Conservation (phyloP, 331 rosid species). For the Cydonia oblonga region DNA sequence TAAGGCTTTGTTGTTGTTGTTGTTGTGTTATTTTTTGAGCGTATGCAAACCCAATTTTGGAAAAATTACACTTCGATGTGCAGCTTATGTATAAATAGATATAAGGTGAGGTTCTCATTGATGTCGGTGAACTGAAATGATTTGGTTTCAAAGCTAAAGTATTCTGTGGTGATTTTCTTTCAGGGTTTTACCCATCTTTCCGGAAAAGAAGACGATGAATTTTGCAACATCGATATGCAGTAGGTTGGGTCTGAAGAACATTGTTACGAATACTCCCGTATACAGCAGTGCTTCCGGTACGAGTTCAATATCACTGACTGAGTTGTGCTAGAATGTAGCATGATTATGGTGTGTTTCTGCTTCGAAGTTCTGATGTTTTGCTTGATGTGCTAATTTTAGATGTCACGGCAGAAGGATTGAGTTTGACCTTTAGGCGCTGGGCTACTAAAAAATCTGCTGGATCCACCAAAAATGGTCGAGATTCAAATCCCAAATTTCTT, state of each 20-base stretch:
- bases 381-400: constrained; percentile 19
- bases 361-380: constrained; percentile 9
- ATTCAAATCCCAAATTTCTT: constrained; percentile 86
- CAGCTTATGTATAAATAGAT: background rate
- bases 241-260: constrained; percentile 57
- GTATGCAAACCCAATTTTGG: too few relatives aligned
- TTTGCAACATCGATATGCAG: constrained; percentile 48
- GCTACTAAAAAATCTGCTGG: constrained; percentile 77
- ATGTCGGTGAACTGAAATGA: background rate
- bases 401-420: constrained; percentile 61
- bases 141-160: background rate
- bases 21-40: too few relatives aligned
- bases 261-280: constrained; percentile 47
- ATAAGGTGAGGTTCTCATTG: background rate
- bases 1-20: background rate
- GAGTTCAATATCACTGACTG: background rate
- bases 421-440: constrained; percentile 73
- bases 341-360: background rate
- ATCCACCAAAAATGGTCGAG: constrained; percentile 82
- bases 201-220: constrained; percentile 35
- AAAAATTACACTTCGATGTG: background rate
- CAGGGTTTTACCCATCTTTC: background rate
- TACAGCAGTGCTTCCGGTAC: constrained; percentile 57
- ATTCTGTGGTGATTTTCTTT: background rate
- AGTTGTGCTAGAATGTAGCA: background rate